Evolutionary conservation across 23 red algal genomes (phyloP).

Genomic region (Gracilariopsis chorda): DNA sequence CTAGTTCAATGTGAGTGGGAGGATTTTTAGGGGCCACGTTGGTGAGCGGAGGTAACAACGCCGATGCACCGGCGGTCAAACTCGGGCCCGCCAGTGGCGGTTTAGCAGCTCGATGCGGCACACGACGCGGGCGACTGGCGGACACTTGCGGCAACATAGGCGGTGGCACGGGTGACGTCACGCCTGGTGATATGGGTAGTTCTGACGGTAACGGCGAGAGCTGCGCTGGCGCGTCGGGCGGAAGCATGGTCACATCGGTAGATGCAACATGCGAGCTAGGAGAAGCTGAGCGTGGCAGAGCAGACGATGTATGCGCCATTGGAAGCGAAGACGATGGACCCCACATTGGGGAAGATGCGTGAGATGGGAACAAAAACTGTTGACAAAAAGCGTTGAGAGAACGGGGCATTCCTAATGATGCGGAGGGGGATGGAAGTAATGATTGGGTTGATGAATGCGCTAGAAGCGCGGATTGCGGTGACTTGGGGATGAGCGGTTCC

Average conservation of each 20-base stretch:
- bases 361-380: neutral
- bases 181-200: slow-evolving; percentile 14
- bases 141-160: neutral
- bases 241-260: neutral
- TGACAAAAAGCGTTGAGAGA: slow-evolving; percentile 14
- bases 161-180: neutral
- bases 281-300: neutral
- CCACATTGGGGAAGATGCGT: neutral
- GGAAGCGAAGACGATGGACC: neutral
- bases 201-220: neutral
- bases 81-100: slow-evolving; percentile 21
- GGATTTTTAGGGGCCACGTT: slow-evolving; percentile 28
- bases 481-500: neutral
- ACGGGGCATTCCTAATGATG: neutral
- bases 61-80: neutral
- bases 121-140: neutral
- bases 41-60: slow-evolving; percentile 20
- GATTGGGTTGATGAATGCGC: neutral
- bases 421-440: slow-evolving; percentile 26
- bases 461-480: too few species aligned
- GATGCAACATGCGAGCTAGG: neutral
- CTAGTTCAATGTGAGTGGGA: slow-evolving; percentile 56
- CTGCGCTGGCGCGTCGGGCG: neutral
- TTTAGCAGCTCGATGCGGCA: neutral
- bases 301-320: neutral